Percentiles rank a stretch among this genome's conserved stretches.
Conservation (phyloP, 306 rosid species). For the Corylus avellana region DNA sequence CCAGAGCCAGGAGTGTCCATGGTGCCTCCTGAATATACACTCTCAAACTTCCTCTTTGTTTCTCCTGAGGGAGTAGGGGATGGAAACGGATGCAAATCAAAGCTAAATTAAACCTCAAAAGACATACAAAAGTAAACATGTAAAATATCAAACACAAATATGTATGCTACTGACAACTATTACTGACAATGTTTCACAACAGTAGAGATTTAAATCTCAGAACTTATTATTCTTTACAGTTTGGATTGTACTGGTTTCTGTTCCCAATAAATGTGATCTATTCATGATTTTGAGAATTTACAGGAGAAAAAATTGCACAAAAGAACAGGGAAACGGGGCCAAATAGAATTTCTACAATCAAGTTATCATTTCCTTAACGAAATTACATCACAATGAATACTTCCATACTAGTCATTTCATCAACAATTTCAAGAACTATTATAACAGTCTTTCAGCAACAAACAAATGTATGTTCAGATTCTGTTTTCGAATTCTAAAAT, state of each 20-base stretch:
- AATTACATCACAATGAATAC: neutral
- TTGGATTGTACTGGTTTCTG: no score
- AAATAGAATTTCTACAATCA: no score
- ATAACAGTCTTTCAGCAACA: neutral
- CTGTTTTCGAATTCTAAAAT: neutral
- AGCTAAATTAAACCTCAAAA: slow-evolving; percentile 16
- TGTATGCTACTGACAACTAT: neutral
- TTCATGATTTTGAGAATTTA: no score
- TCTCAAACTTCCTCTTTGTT: slow-evolving; percentile 94
- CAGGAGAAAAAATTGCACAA: no score
- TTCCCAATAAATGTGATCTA: no score
- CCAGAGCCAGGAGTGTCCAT: slow-evolving; percentile 84
- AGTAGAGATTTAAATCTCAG: neutral
- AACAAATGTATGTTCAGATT: neutral
- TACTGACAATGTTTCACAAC: neutral
- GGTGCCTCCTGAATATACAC: slow-evolving; percentile 84
- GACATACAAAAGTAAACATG: slow-evolving; percentile 10
- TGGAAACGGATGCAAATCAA: slow-evolving; percentile 23
- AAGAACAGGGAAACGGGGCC: no score
- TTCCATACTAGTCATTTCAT: neutral
- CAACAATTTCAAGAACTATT: neutral
- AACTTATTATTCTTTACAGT: neutral
- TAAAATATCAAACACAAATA: slow-evolving; percentile 19
- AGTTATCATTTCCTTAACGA: neutral
- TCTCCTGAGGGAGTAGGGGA: slow-evolving; percentile 56